phyloP scores from a whole-genome alignment of 1,139 yeast genomes.

The Pichia inconspicua region DNA sequence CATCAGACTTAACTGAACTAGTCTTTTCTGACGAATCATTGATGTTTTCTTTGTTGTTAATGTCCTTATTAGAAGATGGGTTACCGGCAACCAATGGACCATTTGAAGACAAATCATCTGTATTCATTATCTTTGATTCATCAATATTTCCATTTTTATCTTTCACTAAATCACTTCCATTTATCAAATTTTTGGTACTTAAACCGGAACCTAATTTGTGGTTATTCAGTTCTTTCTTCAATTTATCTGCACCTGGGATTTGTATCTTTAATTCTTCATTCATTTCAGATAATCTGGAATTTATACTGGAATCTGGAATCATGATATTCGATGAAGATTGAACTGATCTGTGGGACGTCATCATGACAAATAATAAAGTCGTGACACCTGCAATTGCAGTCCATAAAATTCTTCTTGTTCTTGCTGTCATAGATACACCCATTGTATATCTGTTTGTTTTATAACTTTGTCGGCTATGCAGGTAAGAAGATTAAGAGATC shows the following conservation, averaged over 20 bases:
- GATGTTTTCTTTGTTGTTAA: not conserved
- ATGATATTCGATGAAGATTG: not conserved
- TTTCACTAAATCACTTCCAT: conserved; percentile 22
- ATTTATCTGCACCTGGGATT: conserved; percentile 4
- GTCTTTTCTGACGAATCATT: not conserved
- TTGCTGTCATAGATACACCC: conserved; percentile 10
- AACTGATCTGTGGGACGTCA: conserved; percentile 9
- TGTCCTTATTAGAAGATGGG: conserved; percentile 11
- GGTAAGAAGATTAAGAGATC: too few relatives aligned
- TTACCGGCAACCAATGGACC: conserved; percentile 20
- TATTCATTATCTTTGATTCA: conserved; percentile 27
- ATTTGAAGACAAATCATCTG: conserved; percentile 15
- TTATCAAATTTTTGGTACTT: conserved; percentile 14
- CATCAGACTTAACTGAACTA: not conserved
- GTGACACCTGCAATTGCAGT: conserved; percentile 24
- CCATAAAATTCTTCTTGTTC: conserved; percentile 25
- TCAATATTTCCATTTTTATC: conserved; percentile 26
- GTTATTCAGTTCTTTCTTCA: not conserved
- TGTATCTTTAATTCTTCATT: not conserved
- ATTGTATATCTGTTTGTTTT: not conserved
- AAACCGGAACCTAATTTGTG: not conserved
- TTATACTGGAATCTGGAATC: not conserved
- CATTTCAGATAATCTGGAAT: not conserved
- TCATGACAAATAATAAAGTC: conserved; percentile 20
- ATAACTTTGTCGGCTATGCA: too few relatives aligned